Evolutionary conservation across 306 rosid species (phyloP).

Genomic region (Quercus suber): DNA sequence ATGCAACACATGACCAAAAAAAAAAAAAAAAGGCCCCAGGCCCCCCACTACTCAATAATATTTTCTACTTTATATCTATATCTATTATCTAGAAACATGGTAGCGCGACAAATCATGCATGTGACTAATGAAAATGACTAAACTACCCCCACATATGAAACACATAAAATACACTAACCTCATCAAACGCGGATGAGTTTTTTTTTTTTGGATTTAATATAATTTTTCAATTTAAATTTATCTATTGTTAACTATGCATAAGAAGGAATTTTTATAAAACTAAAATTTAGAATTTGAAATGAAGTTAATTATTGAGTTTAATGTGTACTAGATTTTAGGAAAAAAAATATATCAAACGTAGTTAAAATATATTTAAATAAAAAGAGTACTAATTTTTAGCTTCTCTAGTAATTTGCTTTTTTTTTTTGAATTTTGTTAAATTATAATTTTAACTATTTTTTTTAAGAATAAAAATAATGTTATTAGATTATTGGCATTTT

Average conservation of each 20-base stretch:
- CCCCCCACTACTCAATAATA: slow-evolving; percentile 4
- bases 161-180: not conserved
- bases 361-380: too few species aligned
- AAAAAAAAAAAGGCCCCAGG: not conserved
- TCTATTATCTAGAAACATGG: not conserved
- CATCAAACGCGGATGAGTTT: fast-evolving
- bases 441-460: too few species aligned
- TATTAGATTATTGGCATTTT: too few species aligned
- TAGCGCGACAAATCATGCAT: slow-evolving; percentile 9
- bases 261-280: fast-evolving
- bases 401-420: fast-evolving
- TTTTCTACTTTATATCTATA: not conserved
- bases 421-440: too few species aligned
- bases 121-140: not conserved
- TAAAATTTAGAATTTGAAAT: too few species aligned
- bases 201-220: too few species aligned
- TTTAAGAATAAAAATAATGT: too few species aligned
- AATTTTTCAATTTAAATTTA: too few species aligned
- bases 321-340: too few species aligned
- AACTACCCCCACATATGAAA: not conserved
- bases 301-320: fast-evolving
- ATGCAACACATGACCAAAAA: not conserved
- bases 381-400: too few species aligned
- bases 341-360: too few species aligned
- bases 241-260: fast-evolving